Evolutionary conservation across 495 filamentous ascomycete species (phyloP).

Genomic region (Hypoxylon subgilvum): DNA sequence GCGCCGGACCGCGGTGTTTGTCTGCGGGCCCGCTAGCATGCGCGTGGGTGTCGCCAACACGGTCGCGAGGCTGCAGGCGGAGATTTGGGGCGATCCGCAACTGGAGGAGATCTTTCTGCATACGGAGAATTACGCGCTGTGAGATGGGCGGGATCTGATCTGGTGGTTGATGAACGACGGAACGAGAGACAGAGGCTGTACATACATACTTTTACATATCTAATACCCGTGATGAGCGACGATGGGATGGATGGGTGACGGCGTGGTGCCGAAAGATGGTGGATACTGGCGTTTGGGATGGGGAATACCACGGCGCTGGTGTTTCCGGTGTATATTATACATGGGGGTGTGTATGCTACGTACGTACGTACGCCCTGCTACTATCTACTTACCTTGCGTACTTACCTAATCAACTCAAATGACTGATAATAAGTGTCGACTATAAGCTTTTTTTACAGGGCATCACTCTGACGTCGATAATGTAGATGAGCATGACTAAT

Average conservation of each 20-base stretch:
- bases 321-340: too few relatives aligned
- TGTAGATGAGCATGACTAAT: too few relatives aligned
- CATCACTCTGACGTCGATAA: too few relatives aligned
- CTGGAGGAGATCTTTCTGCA: slow-evolving; percentile 93
- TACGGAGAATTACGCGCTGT: slow-evolving; percentile 92
- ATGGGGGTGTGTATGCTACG: too few relatives aligned
- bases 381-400: too few relatives aligned
- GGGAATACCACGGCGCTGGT: slow-evolving; percentile 4
- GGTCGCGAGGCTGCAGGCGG: slow-evolving; percentile 79
- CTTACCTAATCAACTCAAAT: too few relatives aligned
- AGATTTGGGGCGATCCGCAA: slow-evolving; percentile 76
- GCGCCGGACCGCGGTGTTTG: slow-evolving; percentile 93
- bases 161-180: not conserved
- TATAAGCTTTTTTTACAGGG: too few relatives aligned
- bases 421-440: too few relatives aligned
- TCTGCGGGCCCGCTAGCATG: slow-evolving; percentile 89
- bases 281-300: slow-evolving; percentile 2
- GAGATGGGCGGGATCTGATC: slow-evolving; percentile 24
- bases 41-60: slow-evolving; percentile 82
- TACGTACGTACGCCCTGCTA: too few relatives aligned
- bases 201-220: slow-evolving; percentile 2
- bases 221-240: not conserved
- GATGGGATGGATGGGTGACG: not conserved
- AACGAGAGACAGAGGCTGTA: slow-evolving; percentile 37
- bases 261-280: not conserved